Evolutionary conservation across 106 monocot genomes (phyloP), one percentile per base, ranked within the genome.

Genomic region (Platanthera zijinensis): DNA sequence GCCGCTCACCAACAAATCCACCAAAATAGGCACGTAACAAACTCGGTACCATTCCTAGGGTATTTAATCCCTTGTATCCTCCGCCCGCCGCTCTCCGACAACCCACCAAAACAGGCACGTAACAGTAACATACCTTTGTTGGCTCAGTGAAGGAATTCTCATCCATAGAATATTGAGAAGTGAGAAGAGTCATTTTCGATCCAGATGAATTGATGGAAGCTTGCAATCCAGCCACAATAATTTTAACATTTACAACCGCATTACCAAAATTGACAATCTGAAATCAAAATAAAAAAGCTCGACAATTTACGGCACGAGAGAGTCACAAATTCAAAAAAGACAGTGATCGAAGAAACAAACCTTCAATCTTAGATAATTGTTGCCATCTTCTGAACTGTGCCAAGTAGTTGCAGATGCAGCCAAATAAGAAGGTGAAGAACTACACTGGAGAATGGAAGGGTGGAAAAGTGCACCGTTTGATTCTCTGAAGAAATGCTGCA

Each of bases 221-320:
- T 81, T 84, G 68, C 45, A 97, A 76, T 68, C 91, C 94, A 64
- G 78, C 22, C 18, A 94, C 66, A 54, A 79, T 74, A 17, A 97
- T 89, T 48, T 75, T 84, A 61, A 97, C 70, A 79, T 89, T 84
- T 54, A 94, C 78, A 66, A 48, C 12, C 62, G 89, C 76, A 59
- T 77, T 82, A 28, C 97, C 94, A 74, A 83, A 97, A 70, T 97
- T 97, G 46, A 94, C 86, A 79, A 97, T 76, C 97, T 97, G 86
- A 79, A 39, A 39, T 39, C 39, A 39, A 39, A 39, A 80, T 8
- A 48, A 64, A 61, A 32, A 12, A 52, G 25, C 28, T 12, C 12
- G 9, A 28, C 21, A 50, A 11, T 0, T 48, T 48, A 71, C 48
- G 15, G 2, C 45, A 71, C 48, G 70, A 48, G 7, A 4, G 45